Conservation (phyloP, 768 basidiomycete species). For the Exsudoporus frostii region DNA sequence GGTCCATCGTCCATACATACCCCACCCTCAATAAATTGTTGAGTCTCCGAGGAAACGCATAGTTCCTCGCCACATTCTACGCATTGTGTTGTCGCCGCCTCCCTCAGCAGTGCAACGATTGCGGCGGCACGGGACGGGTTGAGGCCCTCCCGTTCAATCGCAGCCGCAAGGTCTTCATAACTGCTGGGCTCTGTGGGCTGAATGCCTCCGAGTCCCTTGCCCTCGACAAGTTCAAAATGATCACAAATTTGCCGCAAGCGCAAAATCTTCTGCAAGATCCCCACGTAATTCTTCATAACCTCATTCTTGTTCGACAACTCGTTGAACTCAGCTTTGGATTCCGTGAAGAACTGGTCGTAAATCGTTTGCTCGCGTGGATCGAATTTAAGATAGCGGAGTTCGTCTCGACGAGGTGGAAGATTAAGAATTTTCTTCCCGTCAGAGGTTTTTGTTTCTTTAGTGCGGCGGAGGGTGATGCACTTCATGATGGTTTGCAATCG, state of each 20-base stretch:
- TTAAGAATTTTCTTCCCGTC: slow-evolving; percentile 84
- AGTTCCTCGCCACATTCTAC: slow-evolving; percentile 84
- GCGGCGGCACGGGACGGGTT: slow-evolving; percentile 69
- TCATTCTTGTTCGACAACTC: slow-evolving; percentile 85
- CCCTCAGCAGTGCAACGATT: slow-evolving; percentile 82
- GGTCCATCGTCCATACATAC: slow-evolving; percentile 50
- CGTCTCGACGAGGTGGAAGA: slow-evolving; percentile 87
- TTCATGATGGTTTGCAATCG: slow-evolving; percentile 98
- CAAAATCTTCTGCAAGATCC: slow-evolving; percentile 93
- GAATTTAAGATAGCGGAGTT: slow-evolving; percentile 82
- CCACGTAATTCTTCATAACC: slow-evolving; percentile 98
- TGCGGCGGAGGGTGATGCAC: slow-evolving; percentile 92
- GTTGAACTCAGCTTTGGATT: slow-evolving; percentile 90
- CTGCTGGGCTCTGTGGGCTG: slow-evolving; percentile 46
- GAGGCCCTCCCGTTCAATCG: slow-evolving; percentile 77
- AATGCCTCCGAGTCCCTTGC: slow-evolving; percentile 51
- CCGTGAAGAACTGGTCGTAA: slow-evolving; percentile 85
- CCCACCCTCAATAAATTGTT: slow-evolving; percentile 38
- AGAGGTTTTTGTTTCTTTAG: slow-evolving; percentile 81
- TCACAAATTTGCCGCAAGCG: slow-evolving; percentile 98
- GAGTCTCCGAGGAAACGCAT: slow-evolving; percentile 44
- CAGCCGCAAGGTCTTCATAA: slow-evolving; percentile 77
- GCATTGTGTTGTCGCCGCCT: slow-evolving; percentile 86
- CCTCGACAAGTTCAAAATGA: slow-evolving; percentile 85
- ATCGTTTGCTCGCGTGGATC: slow-evolving; percentile 77